Evolutionary conservation across 176 grass and related monocot species (phyloP), one percentile per base, ranked within the genome.

Genomic region (Triticum aestivum): DNA sequence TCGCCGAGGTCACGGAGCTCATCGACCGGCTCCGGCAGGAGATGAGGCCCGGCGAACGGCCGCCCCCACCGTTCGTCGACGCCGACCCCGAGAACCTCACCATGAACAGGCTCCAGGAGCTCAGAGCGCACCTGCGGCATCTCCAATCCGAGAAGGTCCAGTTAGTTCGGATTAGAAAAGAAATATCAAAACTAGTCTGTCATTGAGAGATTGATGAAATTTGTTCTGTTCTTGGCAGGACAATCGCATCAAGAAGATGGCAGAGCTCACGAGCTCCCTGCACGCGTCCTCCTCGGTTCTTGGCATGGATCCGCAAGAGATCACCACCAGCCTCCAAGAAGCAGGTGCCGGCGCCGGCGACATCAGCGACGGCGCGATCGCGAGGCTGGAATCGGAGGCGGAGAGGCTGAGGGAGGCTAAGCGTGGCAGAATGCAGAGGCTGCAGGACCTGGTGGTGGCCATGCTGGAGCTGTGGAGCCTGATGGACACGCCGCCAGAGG

Each of bases 401-500:
- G 80, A 91, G 24, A 89, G 82, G 69, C 61, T 96, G 61, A 75
- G 87, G 17, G 92, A 88, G 9, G 86, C 92, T 45, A 98, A 98
- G 64, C 86, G 84, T 6, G 51, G 81, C 17, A 84, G 96, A 20
- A 94, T 96, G 83, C 84, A 94, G 84, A 26, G 45, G 96, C 88
- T 98, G 83, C 96, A 98, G 83, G 93, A 98, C 83, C 89, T 94
- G 33, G 82, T 87, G 39, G 91, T 37, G 38, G 85, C 79, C 61
- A 94, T 98, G 93, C 88, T 98, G 61, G 92, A 98, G 84, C 78
- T 98, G 26, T 98, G 97, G 97, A 84, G 90, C 66, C 86, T 98
- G 70, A 93, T 98, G 97, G 97, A 98, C 85, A 96, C 90, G 84
- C 97, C 97, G 61, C 64, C 85, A 27, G 97, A 98, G 85, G 97